Evolutionary conservation across 2,329 filamentous ascomycete species (phyloP).

Genomic region (Thielaviopsis euricoi): DNA sequence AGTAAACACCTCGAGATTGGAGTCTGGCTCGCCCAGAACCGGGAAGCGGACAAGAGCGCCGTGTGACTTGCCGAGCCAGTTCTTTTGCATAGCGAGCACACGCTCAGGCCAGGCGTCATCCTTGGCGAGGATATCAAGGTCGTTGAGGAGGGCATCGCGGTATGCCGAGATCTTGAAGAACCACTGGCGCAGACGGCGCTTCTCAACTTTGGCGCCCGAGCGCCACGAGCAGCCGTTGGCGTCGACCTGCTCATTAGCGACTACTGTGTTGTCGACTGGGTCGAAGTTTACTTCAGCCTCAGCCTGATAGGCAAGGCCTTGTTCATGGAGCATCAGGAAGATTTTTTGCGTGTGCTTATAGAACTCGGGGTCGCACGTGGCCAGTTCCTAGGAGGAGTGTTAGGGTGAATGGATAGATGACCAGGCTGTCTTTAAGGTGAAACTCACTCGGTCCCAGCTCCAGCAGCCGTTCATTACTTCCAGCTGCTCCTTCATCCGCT

Average conservation of each 20-base stretch:
- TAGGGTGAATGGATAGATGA: not conserved
- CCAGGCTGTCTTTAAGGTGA: not conserved
- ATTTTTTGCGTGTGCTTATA: slow-evolving; percentile 82
- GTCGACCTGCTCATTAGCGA: slow-evolving; percentile 91
- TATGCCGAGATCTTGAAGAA: slow-evolving; percentile 74
- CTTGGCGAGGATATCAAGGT: slow-evolving; percentile 48
- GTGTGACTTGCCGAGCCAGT: slow-evolving; percentile 71
- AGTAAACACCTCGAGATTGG: slow-evolving; percentile 58
- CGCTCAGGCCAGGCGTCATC: slow-evolving; percentile 63
- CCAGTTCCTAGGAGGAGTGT: slow-evolving; percentile 48
- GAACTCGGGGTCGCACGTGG: slow-evolving; percentile 69
- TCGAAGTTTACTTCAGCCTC: slow-evolving; percentile 83
- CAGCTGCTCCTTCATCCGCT: slow-evolving; percentile 70
- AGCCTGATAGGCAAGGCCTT: slow-evolving; percentile 65
- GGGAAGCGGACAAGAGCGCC: slow-evolving; percentile 60
- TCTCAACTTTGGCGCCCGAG: slow-evolving; percentile 70
- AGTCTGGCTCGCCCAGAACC: slow-evolving; percentile 27
- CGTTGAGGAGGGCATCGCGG: slow-evolving; percentile 53
- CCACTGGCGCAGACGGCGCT: slow-evolving; percentile 70
- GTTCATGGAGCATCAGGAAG: slow-evolving; percentile 60
- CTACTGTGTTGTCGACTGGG: slow-evolving; percentile 72
- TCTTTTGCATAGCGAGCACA: slow-evolving; percentile 67
- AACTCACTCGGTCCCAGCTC: slow-evolving; percentile 64
- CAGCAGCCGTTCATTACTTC: slow-evolving; percentile 64
- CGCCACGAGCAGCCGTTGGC: slow-evolving; percentile 73